A percentile compares a stretch with the other conserved stretches of the same genome.
phyloP scores from a whole-genome alignment of 352 stramenopile species.

The Phytophthora hybrid region DNA sequence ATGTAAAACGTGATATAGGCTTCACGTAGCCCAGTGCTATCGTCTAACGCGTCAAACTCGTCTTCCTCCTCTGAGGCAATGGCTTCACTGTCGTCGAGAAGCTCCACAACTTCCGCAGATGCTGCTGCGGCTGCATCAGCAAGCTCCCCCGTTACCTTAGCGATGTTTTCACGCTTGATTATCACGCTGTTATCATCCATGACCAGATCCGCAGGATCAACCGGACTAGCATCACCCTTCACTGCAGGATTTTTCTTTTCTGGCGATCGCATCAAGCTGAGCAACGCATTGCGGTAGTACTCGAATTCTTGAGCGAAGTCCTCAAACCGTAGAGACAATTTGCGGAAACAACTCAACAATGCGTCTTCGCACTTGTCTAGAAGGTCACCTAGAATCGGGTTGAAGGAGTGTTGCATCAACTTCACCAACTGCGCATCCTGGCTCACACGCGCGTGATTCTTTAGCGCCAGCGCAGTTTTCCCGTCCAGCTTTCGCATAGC shows the following conservation, averaged over 20 bases:
- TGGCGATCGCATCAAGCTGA: constrained; percentile 48
- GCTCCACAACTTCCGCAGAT: constrained; percentile 25
- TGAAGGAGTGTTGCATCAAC: constrained; percentile 76
- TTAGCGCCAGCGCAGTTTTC: constrained; percentile 54
- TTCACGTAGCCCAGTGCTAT: constrained; percentile 64
- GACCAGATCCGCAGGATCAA: constrained; percentile 26
- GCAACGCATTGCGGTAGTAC: constrained; percentile 76
- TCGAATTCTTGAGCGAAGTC: constrained; percentile 84
- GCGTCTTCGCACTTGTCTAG: constrained; percentile 78
- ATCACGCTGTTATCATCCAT: constrained; percentile 33
- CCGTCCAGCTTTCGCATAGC: constrained; percentile 57
- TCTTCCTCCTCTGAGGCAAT: constrained; percentile 15
- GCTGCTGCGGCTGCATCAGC: constrained; percentile 1
- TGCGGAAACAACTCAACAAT: constrained; percentile 68
- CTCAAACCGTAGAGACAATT: constrained; percentile 67
- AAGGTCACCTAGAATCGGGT: constrained; percentile 68
- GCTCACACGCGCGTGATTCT: constrained; percentile 67
- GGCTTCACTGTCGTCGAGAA: constrained; percentile 28
- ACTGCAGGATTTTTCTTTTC: constrained; percentile 22
- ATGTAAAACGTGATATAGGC: constrained; percentile 85
- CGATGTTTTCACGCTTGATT: constrained; percentile 65
- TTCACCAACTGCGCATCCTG: constrained; percentile 70
- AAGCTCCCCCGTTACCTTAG: constrained; percentile 23
- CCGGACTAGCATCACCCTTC: constrained; percentile 11
- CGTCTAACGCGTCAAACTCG: constrained; percentile 44